phyloP scores from a whole-genome alignment of 148 eudicot genomes.

The Rhododendron ferrugineum region DNA sequence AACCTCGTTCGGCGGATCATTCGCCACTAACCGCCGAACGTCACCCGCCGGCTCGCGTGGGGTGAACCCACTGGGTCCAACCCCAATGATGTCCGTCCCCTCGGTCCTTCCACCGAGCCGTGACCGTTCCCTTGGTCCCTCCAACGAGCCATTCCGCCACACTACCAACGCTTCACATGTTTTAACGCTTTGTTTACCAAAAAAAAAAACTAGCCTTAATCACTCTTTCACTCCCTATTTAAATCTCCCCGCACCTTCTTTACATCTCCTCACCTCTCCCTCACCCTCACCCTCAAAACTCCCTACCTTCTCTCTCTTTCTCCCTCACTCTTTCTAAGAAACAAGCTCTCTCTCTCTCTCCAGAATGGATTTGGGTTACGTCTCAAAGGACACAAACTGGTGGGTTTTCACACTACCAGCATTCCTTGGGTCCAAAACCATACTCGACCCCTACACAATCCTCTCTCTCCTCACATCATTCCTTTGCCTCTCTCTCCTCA shows the following conservation, averaged over 20 bases:
- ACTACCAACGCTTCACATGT: too few species aligned
- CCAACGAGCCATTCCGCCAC: too few species aligned
- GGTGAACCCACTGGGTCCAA: too few species aligned
- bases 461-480: slow-evolving; percentile 16
- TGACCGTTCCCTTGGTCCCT: too few species aligned
- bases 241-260: not conserved
- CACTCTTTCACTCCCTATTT: not conserved
- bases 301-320: too few species aligned
- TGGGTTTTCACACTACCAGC: slow-evolving; percentile 27
- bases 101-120: too few species aligned
- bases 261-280: not conserved
- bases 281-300: not conserved
- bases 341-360: not conserved
- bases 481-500: slow-evolving; percentile 8
- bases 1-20: too few species aligned
- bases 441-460: slow-evolving; percentile 7
- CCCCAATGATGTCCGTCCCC: too few species aligned
- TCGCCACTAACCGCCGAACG: too few species aligned
- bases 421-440: slow-evolving; percentile 19
- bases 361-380: slow-evolving; percentile 3
- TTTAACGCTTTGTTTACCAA: too few species aligned
- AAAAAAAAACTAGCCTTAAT: too few species aligned
- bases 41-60: too few species aligned
- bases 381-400: slow-evolving; percentile 18
- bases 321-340: not conserved